Conservation (phyloP, 192 early-diverging fungal genomes). For the Coemansia sp. region DNA sequence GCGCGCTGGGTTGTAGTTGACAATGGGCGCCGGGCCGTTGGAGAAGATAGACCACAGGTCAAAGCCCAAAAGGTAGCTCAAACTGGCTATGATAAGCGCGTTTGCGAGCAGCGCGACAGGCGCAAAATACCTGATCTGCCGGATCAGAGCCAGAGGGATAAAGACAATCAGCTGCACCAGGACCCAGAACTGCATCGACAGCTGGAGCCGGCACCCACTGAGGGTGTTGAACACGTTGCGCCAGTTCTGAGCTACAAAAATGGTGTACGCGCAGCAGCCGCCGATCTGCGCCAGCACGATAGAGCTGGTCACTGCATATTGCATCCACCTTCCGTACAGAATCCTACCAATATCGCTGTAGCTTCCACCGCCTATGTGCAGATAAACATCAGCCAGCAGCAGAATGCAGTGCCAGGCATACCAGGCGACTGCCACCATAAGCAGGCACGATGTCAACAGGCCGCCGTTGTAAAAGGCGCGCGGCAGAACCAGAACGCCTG, state of each 20-base stretch:
- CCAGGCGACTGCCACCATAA: constrained; percentile 60
- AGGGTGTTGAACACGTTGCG: constrained; percentile 69
- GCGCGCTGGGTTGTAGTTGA: constrained; percentile 74
- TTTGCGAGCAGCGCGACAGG: constrained; percentile 89
- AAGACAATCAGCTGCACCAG: constrained; percentile 72
- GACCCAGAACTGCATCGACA: constrained; percentile 77
- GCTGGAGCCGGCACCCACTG: constrained; percentile 61
- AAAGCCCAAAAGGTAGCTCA: constrained; percentile 83
- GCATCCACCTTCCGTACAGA: constrained; percentile 66
- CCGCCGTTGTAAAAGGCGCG: constrained; percentile 81
- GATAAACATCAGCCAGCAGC: constrained; percentile 64
- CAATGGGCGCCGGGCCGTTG: constrained; percentile 62
- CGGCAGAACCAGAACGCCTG: constrained; percentile 73
- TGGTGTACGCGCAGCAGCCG: constrained; percentile 87
- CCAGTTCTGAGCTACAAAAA: constrained; percentile 88
- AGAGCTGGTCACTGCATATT: constrained; percentile 63
- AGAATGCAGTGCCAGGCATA: constrained; percentile 67
- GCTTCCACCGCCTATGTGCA: constrained; percentile 58
- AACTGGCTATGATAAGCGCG: constrained; percentile 84
- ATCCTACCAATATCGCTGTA: constrained; percentile 72
- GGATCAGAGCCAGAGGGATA: constrained; percentile 86
- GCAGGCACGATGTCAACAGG: constrained; percentile 60
- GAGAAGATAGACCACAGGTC: constrained; percentile 59
- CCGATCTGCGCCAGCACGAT: constrained; percentile 81
- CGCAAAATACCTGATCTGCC: constrained; percentile 88